These are phyloP conservation scores for Monosporascus sp. DNA, from an alignment of 2,329 filamentous ascomycete genomes.

Conservation along the genomic window DNA sequence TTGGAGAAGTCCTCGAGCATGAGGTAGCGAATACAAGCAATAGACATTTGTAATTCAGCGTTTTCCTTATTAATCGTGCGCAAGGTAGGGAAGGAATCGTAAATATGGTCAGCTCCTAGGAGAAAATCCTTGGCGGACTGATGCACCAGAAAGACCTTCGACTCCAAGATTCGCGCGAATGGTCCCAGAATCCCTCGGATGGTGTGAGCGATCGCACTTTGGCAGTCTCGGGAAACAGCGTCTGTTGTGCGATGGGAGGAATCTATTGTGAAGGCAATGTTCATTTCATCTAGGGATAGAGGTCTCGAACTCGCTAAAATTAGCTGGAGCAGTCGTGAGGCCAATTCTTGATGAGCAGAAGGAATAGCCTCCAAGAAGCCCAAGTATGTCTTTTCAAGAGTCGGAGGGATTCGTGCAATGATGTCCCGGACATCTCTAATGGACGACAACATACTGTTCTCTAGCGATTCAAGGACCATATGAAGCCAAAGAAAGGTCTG, in stretches of 20 bases:
- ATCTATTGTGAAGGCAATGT: conserved; percentile 26
- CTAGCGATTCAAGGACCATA: conserved; percentile 30
- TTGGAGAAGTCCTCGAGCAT: conserved; percentile 28
- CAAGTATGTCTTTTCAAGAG: conserved; percentile 25
- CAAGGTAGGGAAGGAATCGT: conserved; percentile 3
- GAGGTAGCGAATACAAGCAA: conserved; percentile 22
- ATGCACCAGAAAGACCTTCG: conserved; percentile 30
- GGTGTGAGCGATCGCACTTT: conserved; percentile 23
- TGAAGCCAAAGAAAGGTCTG: conserved; percentile 34
- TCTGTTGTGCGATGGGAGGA: conserved; percentile 16
- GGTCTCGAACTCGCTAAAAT: conserved; percentile 29
- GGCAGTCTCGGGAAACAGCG: conserved; percentile 18
- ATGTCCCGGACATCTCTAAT: conserved; percentile 23
- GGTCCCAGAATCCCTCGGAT: conserved; percentile 28
- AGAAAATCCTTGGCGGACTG: conserved; percentile 32
- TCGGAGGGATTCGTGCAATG: conserved; percentile 24
- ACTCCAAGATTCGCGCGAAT: conserved; percentile 26
- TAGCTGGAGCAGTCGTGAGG: conserved; percentile 25
- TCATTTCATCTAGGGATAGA: conserved; percentile 29
- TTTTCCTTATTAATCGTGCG: conserved; percentile 5
- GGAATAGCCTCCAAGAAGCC: conserved; percentile 25
- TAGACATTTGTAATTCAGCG: conserved; percentile 11
- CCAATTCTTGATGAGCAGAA: conserved; percentile 16
- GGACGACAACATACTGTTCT: conserved; percentile 20
- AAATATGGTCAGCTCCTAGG: conserved; percentile 1